phyloP scores from a whole-genome alignment of 352 stramenopile species.

The Hyaloperonospora brassicae region DNA sequence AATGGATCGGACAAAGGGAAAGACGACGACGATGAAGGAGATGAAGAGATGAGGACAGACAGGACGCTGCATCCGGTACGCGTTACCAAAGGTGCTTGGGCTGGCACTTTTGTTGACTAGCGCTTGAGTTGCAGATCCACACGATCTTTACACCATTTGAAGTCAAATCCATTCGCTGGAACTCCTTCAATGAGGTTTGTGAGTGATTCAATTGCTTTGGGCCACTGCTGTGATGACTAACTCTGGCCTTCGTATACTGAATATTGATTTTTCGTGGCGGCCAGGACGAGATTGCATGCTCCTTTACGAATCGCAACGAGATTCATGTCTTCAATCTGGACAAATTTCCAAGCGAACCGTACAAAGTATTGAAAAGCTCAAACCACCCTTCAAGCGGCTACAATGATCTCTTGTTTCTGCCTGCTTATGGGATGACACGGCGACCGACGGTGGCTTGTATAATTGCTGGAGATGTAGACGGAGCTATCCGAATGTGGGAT shows the following conservation, averaged over 20 bases:
- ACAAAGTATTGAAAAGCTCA: slow-evolving; percentile 50
- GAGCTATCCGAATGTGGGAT: slow-evolving; percentile 64
- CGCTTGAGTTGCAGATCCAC: slow-evolving; percentile 40
- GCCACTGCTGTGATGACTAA: neutral
- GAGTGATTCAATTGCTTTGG: neutral
- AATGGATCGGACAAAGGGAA: neutral
- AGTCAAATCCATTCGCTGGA: slow-evolving; percentile 70
- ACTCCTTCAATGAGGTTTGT: slow-evolving; percentile 54
- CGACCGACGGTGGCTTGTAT: slow-evolving; percentile 17
- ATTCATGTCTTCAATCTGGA: slow-evolving; percentile 67
- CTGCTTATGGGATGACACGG: slow-evolving; percentile 2
- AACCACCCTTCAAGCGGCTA: slow-evolving; percentile 70
- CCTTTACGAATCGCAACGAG: slow-evolving; percentile 63
- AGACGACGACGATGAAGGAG: neutral
- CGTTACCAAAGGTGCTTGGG: neutral
- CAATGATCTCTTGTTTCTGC: slow-evolving; percentile 64
- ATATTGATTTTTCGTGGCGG: neutral
- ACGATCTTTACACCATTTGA: slow-evolving; percentile 63
- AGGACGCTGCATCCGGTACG: slow-evolving; percentile 35
- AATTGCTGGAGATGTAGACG: slow-evolving; percentile 57
- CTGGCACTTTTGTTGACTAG: neutral
- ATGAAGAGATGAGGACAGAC: slow-evolving; percentile 3
- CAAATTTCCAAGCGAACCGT: slow-evolving; percentile 58
- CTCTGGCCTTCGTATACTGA: neutral
- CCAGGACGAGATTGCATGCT: slow-evolving; percentile 73